Evolutionary conservation across 352 stramenopile genomes (phyloP).

Genomic region (Globisporangium nagaii): DNA sequence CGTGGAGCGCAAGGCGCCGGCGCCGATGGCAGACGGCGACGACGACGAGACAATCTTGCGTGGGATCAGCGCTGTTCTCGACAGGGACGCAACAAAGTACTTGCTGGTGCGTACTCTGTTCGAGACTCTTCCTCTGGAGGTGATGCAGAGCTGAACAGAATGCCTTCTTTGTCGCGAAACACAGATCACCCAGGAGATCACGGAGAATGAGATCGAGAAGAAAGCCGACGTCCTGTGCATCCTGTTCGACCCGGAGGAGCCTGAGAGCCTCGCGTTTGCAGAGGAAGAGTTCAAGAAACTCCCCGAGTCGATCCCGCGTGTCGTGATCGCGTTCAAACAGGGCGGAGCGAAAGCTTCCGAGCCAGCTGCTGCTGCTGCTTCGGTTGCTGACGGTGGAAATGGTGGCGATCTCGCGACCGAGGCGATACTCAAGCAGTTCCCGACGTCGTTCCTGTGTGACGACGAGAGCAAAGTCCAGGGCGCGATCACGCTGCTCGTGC

Average conservation of each 20-base stretch:
- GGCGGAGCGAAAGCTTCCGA: constrained; percentile 4
- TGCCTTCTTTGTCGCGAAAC: no score
- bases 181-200: constrained; percentile 62
- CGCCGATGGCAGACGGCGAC: constrained; percentile 12
- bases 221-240: constrained; percentile 70
- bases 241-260: constrained; percentile 53
- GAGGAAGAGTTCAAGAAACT: constrained; percentile 56
- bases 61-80: constrained; percentile 49
- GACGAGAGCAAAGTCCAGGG: constrained; percentile 29
- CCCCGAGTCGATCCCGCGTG: constrained; percentile 41
- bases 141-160: no score
- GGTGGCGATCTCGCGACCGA: constrained; percentile 35
- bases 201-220: constrained; percentile 59
- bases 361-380: neutral
- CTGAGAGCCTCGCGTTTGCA: constrained; percentile 32
- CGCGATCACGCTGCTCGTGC: constrained; percentile 31
- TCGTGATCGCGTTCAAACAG: constrained; percentile 60
- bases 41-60: constrained; percentile 39
- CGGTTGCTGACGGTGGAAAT: constrained; percentile 10
- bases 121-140: no score
- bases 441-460: constrained; percentile 35
- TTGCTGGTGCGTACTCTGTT: constrained; percentile 56
- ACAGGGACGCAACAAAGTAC: constrained; percentile 53
- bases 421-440: constrained; percentile 44
- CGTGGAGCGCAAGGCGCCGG: constrained; percentile 27